phyloP scores from a whole-genome alignment of 192 early-diverging fungal genomes.

The Polychytrium aggregatum region DNA sequence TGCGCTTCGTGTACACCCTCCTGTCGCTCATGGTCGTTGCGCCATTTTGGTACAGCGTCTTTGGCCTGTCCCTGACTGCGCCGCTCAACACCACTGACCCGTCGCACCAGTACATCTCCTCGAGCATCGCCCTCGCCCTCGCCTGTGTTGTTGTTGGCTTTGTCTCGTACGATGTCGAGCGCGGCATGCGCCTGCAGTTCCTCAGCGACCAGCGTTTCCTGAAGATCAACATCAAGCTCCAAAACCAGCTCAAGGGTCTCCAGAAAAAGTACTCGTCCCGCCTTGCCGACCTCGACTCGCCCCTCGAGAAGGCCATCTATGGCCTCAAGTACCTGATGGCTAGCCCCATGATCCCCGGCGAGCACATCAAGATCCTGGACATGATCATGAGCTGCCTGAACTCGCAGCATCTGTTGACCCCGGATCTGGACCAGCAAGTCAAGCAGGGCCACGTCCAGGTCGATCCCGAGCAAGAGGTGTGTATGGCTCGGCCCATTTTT shows the following conservation, averaged over 20 bases:
- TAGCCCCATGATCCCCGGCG: constrained; percentile 14
- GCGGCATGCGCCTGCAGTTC: constrained; percentile 31
- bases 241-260: constrained; percentile 33
- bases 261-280: constrained; percentile 19
- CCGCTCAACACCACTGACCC: constrained; percentile 2
- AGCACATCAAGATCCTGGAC: constrained; percentile 27
- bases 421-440: constrained; percentile 40
- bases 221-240: constrained; percentile 30
- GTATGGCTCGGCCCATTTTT: not conserved
- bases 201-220: constrained; percentile 31
- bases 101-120: constrained; percentile 10
- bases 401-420: constrained; percentile 34
- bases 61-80: constrained; percentile 4
- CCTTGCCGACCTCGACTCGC: constrained; percentile 42
- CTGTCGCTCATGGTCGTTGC: constrained; percentile 18
- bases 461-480: constrained; percentile 37
- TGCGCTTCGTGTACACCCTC: constrained; percentile 31
- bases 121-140: constrained; percentile 21
- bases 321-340: constrained; percentile 29
- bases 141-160: constrained; percentile 23
- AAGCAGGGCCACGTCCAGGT: constrained; percentile 37
- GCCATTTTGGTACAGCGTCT: constrained; percentile 26
- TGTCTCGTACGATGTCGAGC: constrained; percentile 33
- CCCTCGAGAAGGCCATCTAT: constrained; percentile 41
- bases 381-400: constrained; percentile 35